A percentile compares a stretch with the other conserved stretches of the same genome.
These are phyloP conservation scores for Ilex paraguariensis DNA, from an alignment of 305 asterid species.

Conservation along the genomic window DNA sequence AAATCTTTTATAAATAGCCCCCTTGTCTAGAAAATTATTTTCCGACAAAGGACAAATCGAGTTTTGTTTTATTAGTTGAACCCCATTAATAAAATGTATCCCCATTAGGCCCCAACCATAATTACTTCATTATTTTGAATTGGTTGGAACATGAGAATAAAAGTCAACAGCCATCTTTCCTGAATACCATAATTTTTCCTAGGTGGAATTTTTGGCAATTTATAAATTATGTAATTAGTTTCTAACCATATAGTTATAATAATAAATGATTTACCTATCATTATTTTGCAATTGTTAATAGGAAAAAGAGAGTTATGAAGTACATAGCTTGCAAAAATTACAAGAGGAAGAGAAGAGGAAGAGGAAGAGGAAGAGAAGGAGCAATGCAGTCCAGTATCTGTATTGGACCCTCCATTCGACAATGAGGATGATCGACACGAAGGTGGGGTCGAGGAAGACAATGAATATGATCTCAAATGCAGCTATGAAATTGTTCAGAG, in stretches of 20 bases:
- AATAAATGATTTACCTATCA: background rate
- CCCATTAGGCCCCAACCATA: too few species aligned
- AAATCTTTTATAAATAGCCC: slow-evolving; percentile 23
- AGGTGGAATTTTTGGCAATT: background rate
- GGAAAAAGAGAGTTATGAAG: slow-evolving; percentile 34
- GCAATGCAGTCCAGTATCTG: slow-evolving; percentile 83
- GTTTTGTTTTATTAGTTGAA: slow-evolving; percentile 23
- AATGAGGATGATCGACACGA: slow-evolving; percentile 38
- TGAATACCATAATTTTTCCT: too few species aligned
- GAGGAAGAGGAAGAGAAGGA: slow-evolving; percentile 63
- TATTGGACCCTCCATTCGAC: slow-evolving; percentile 67
- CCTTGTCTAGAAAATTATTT: slow-evolving; percentile 22
- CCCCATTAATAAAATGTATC: background rate
- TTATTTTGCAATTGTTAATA: slow-evolving; percentile 11
- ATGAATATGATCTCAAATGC: slow-evolving; percentile 40
- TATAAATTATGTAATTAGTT: slow-evolving; percentile 1
- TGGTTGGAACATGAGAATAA: too few species aligned
- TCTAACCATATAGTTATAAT: background rate
- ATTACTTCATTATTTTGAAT: too few species aligned
- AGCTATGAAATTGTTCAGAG: slow-evolving; percentile 70
- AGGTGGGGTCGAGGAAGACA: slow-evolving; percentile 13
- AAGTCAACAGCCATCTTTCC: too few species aligned
- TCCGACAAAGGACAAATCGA: slow-evolving; percentile 33
- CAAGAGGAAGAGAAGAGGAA: too few species aligned
- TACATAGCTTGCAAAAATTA: slow-evolving; percentile 10